Base-by-base conservation (phyloP, 1,139 yeast species). In the Wickerhamiella infanticola region DNA sequence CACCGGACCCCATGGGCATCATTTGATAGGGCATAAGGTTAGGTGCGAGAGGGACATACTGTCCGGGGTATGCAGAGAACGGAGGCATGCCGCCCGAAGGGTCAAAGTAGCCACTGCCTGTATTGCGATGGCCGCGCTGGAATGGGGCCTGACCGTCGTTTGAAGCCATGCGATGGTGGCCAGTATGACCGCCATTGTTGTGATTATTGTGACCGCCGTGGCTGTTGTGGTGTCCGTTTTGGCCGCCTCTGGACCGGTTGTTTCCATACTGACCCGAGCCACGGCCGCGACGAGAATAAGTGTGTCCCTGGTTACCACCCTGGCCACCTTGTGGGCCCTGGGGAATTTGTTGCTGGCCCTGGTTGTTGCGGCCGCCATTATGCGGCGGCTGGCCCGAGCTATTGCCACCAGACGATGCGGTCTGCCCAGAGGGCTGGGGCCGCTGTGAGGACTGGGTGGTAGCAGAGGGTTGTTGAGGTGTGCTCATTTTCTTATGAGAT, bases 1-100 rank as follows among this genome's bases (percentile, higher is more conserved):
- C 41, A 3, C 29, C 23, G 25, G 18, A n/a, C 3, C 24, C 36
- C 13, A n/a, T 23, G n/a, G 44, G 40, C 36, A 37, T 37, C 40
- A 37, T 37, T 35, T 27, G 44, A 37, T 42, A 37, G 4, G 44
- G 44, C 40, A 37, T 37, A 13, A 37, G 9, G 13, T 38, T 27
- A 7, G 44, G 44, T 3, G 29, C 23, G 26, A 29, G 25, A 18
- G 35, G 41, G n/a, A 29, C 36, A 25, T 29, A 29, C 41, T 39
- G 41, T 35, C 41, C 41, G 6, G 41, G 36, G 25, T 29, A 27
- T 13, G 41, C 35, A 4, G 33, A 25, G 25, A 38, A 38, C 4
- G 40, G 31, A 24, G 40, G 40, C 40, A 26, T 13, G 24, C 8
- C 29, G 8, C 8, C 33, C 33, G 33, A 29, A 23, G 33, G 33